A percentile compares a stretch with the other conserved stretches of the same genome.
Conservation (phyloP, 2,329 filamentous ascomycete species). For the Huntiella decipiens region DNA sequence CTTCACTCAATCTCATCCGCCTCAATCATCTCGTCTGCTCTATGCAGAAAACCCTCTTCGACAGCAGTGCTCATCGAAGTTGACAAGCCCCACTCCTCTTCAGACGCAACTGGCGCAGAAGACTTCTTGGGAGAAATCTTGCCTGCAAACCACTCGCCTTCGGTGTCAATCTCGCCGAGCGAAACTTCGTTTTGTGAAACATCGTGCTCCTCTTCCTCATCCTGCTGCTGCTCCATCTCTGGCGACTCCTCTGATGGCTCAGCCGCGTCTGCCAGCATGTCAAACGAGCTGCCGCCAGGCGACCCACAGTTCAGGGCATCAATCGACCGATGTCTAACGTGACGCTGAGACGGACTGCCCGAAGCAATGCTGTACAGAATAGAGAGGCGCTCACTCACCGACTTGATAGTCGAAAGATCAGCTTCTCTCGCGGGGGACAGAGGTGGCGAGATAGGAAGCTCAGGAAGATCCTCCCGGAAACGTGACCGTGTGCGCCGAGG, state of each 20-base stretch:
- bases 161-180: conserved; percentile 82
- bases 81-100: conserved; percentile 18
- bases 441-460: conserved; percentile 68
- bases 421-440: conserved; percentile 32
- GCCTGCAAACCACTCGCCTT: conserved; percentile 88
- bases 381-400: conserved; percentile 9
- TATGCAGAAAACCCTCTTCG: conserved; percentile 2
- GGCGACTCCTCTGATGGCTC: conserved; percentile 4
- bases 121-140: conserved; percentile 20
- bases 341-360: conserved; percentile 1
- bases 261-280: neutral
- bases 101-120: conserved; percentile 36
- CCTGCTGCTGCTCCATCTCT: conserved; percentile 14
- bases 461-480: conserved; percentile 81
- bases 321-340: conserved; percentile 8
- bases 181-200: conserved; percentile 52
- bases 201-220: conserved; percentile 6
- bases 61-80: neutral
- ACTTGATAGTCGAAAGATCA: conserved; percentile 10
- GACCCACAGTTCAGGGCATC: conserved; percentile 9
- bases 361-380: conserved; percentile 8
- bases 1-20: neutral
- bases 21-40: too few species aligned
- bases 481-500: conserved; percentile 73
- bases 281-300: conserved; percentile 11